Evolutionary conservation across 2,329 filamentous ascomycete genomes (phyloP), one percentile per base, ranked within the genome.

Genomic region (Verticillium tricorpus): DNA sequence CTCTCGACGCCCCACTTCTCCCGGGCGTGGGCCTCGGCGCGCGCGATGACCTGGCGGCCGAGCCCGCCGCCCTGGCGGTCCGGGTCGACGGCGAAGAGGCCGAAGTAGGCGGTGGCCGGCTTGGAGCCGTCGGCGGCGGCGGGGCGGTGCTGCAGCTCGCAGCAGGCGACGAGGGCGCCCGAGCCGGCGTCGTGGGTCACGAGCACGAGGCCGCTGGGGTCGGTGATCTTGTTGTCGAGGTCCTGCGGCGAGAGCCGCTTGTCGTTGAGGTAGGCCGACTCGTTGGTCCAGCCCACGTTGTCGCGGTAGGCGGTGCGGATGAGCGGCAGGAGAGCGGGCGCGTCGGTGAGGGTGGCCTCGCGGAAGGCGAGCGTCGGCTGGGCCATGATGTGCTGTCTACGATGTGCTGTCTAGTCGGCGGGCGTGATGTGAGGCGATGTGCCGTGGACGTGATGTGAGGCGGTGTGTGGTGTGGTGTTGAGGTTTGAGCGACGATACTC

Each of bases 71-170:
- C 75, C 68, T 82, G 80, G 32, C 70, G 65, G 5, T 61, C 60
- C 2, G 78, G 77, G 40, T 78, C 74, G 0, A 83, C 80, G 50
- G 80, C 80, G 22, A 83, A 80, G 39, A 82, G 73, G 58, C 79
- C 79, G 59, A 83, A 80, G 68, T 81, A 79, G 19, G 73, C 75
- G 39, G 72, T 63, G 37, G 63, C 68, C 32, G 64, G 64, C 31
- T 64, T 62, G n/a, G 28, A 28, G 5, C 28, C 28, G 28, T 11
- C 32, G 63, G 58, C 17, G 35, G 28, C 17, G 11, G 3, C 2
- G 35, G 56, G 25, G 19, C 67, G 70, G 35, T 67, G 69, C 31
- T 72, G 63, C 3, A 82, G 62, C 61, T 82, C 79, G 67, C 78
- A 81, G 72, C 80, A 82, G n/a, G 74, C 74, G 2, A 78, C 69